These are phyloP conservation scores for Penicillium frequentans DNA, from an alignment of 2,329 filamentous ascomycete species.

Conservation along the genomic window DNA sequence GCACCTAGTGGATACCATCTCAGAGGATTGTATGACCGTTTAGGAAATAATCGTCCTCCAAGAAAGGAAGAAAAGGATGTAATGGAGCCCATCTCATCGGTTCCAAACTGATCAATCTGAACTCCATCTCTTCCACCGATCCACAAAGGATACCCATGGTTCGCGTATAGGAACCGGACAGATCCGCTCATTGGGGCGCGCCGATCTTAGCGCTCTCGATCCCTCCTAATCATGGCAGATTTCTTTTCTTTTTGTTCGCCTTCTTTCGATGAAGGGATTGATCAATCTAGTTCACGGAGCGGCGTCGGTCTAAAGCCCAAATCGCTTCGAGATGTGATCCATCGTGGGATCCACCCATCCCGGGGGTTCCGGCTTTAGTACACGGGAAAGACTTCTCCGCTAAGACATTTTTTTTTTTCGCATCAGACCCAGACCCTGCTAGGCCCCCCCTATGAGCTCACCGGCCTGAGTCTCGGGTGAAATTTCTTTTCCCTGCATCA, in stretches of 20 bases:
- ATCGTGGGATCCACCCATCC: not conserved
- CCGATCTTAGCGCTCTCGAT: slow-evolving; percentile 16
- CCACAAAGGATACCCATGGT: not conserved
- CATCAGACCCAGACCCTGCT: not conserved
- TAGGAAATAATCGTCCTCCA: not conserved
- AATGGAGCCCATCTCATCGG: not conserved
- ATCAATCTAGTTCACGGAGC: not conserved
- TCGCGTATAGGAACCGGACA: slow-evolving; percentile 10
- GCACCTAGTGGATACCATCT: not conserved
- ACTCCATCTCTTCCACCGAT: not conserved
- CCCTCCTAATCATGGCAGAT: not conserved
- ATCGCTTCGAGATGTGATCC: not conserved
- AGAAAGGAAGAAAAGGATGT: not conserved
- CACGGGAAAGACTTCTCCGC: not conserved
- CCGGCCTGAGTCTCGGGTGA: not conserved
- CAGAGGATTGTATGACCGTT: not conserved
- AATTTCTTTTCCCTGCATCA: not conserved
- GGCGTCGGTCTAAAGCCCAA: not conserved
- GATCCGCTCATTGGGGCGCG: slow-evolving; percentile 14
- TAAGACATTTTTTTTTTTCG: not conserved
- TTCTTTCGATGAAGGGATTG: not conserved
- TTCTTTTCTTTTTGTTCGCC: not conserved
- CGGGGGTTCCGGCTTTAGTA: not conserved
- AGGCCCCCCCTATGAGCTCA: not conserved
- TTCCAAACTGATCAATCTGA: not conserved